Evolutionary conservation across 129 eudicot species (phyloP).

Genomic region (Flaveria trinervia): DNA sequence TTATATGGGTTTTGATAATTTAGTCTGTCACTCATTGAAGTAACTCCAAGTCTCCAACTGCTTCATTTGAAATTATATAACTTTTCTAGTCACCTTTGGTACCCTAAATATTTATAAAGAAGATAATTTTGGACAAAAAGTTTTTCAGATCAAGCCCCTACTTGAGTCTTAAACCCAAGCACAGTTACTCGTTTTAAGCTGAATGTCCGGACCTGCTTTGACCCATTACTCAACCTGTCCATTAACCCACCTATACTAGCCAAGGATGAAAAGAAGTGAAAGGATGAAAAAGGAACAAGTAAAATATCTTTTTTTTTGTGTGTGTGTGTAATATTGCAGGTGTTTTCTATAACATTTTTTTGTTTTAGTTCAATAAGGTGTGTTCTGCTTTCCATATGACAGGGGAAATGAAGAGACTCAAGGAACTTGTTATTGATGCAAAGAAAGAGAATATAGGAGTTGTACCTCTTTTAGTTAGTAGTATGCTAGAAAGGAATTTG

Average conservation of each 20-base stretch:
- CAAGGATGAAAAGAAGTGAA: neutral
- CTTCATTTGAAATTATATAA: neutral
- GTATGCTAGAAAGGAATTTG: conserved; percentile 67
- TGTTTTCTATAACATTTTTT: too few species aligned
- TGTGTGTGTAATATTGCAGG: neutral
- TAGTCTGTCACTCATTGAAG: neutral
- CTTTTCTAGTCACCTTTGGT: neutral
- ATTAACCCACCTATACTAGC: neutral
- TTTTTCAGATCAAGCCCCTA: neutral
- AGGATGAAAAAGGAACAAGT: neutral
- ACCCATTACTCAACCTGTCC: neutral
- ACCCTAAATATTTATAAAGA: neutral
- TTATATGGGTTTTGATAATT: neutral
- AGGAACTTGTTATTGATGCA: conserved; percentile 57
- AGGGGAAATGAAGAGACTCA: conserved; percentile 65
- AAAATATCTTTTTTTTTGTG: neutral
- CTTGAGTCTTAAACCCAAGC: neutral
- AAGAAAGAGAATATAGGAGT: conserved; percentile 48
- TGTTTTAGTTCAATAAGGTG: neutral
- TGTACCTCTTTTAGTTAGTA: conserved; percentile 54
- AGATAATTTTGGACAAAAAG: too few species aligned
- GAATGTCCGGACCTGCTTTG: neutral
- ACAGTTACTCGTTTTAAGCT: neutral
- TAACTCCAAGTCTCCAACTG: neutral
- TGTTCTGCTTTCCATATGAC: conserved; percentile 26